phyloP scores from a whole-genome alignment of 306 rosid genomes.

The Carpinus viminea region DNA sequence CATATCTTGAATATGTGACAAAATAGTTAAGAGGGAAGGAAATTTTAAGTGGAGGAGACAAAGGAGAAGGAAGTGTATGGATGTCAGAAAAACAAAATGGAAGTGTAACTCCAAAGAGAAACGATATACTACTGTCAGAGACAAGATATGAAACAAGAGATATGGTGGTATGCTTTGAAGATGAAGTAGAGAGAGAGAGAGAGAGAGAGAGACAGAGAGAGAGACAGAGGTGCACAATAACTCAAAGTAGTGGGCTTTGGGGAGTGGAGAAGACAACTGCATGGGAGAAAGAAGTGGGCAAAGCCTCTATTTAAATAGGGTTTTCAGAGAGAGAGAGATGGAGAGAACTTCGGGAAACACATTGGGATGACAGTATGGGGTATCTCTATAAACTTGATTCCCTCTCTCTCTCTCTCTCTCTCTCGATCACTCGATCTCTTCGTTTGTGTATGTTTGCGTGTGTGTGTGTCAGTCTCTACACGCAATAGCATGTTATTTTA shows the following conservation, averaged over 20 bases:
- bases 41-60: neutral
- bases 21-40: too few species aligned
- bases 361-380: neutral
- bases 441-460: neutral
- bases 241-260: conserved; percentile 26
- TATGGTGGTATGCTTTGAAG: neutral
- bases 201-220: conserved; percentile 18
- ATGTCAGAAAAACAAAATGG: conserved; percentile 8
- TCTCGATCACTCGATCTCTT: neutral
- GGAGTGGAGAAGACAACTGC: conserved; percentile 38
- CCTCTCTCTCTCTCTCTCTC: neutral
- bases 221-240: conserved; percentile 17
- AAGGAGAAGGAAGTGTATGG: neutral
- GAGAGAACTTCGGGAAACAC: conserved; percentile 7
- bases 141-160: neutral
- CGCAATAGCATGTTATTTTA: conserved; percentile 7
- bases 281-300: conserved; percentile 42
- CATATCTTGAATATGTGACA: conserved; percentile 38
- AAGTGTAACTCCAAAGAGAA: too few species aligned
- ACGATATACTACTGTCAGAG: neutral
- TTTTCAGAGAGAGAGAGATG: conserved; percentile 4
- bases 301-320: conserved; percentile 37
- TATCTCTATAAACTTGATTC: conserved; percentile 7
- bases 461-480: conserved; percentile 4
- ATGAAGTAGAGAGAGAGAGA: neutral